Base-by-base conservation (phyloP, 306 rosid genomes). In the Quercus ilex region DNA sequence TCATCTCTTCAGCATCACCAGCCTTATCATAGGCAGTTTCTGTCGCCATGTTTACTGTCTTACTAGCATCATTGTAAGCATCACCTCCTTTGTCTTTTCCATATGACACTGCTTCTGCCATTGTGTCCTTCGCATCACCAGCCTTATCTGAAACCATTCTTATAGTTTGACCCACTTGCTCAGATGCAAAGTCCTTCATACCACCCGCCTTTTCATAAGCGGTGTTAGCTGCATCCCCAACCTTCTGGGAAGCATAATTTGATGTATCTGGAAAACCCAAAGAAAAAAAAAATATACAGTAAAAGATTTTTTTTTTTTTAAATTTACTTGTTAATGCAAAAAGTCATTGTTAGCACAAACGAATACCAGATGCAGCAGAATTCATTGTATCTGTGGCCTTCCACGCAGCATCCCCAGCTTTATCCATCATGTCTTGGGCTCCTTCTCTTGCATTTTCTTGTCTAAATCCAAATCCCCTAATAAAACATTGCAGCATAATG, bases 291-390 rank as follows among this genome's bases (percentile, higher is more conserved):
- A 35, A 55, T 10, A 14, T 15, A 55, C 68, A 26, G 5, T 26
- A 46, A 49, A 25, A 56, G 19, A 7, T 46, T 72, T 30, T 4
- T 62, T 55, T 51, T 20, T 28, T 30, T 30, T 30, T 30, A 4
- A 69, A 26, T 67, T 28, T 35, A 28, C 33, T 19, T 7, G 31
- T 10, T 8, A 28, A 55, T 33, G 41, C 3, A 68, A 7, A 51
- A 49, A 49, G 53, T 49, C 17, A 13, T 49, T 49, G 17, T 26
- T 13, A 28, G 55, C 60, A 64, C 68, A 63, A 78, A 73, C 31
- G 55, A 52, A 52, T 77, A 89, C 97, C 92, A 1, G 88, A 83
- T 26, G 85, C 86, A 30, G 86, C 83, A 75, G 90, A 81, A 46
- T 74, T 80, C 52, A 83, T 43, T 75, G 77, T 79, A 5, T 79